Base-by-base conservation (phyloP, 1,139 yeast genomes). In the Blastobotrys arbuscula region DNA sequence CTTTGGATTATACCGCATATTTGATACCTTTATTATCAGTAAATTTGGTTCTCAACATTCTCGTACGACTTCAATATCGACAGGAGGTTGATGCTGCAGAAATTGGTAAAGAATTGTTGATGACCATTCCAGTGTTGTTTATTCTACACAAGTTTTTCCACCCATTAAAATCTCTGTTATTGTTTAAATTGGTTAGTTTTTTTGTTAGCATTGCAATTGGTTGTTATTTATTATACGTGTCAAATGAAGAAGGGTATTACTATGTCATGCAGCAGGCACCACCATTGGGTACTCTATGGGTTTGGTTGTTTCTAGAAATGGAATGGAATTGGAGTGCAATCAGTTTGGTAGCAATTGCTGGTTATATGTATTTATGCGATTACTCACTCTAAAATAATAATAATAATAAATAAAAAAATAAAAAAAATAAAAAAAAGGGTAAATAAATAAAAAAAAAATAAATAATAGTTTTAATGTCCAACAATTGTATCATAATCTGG, bases 241-340 rank as follows among this genome's bases (percentile, higher is more conserved):
- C 69, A 16, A 61, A 67, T 46, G 68, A 63, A 47, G 67, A 62
- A 40, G 72, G 71, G 26, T 70, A 70, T 57, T 66, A 63, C 52
- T 63, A 66, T 4, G 63, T 67, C 24, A 70, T 70, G 73, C 59
- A 62, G 40, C 57, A 64, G 39, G 71, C 72, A 2, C 74, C 74
- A 4, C 69, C 74, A 1, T 53, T 70, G 15, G 74, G 73, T 15
- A 69, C 74, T 6, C 52, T 70, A 7, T 66, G 70, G 66, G 64
- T 68, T 8, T 70, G 73, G 72, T 55, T 68, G 36, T 66, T 70
- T 48, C 52, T 70, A 16, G 73, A 69, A 50, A 57, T 69, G 62
- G 70, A 67, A 38, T 67, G 71, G 68, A 58, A 65, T 23, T 64
- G 60, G 60, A 61, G 69, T 2, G 60, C 64, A 4, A 48, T 59